Percentiles rank a stretch among this genome's conserved stretches.
Evolutionary conservation across 805 yeast genomes (phyloP).

Genomic region (Ogataea dorogensis): DNA sequence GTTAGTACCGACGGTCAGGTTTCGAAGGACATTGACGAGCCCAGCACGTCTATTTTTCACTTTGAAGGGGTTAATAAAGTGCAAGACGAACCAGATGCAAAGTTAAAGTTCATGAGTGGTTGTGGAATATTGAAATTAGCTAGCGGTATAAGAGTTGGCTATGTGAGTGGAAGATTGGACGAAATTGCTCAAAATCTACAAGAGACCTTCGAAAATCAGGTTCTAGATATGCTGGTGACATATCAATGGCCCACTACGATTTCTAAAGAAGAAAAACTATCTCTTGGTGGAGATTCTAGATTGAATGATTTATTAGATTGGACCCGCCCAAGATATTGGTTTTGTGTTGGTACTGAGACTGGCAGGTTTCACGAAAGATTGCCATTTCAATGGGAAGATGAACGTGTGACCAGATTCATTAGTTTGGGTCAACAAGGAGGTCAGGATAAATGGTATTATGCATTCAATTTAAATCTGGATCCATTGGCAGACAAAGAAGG

Average conservation of each 20-base stretch:
- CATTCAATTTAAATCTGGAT: slow-evolving; percentile 48
- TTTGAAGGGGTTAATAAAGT: slow-evolving; percentile 22
- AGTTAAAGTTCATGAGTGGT: slow-evolving; percentile 35
- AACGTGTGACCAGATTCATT: slow-evolving; percentile 56
- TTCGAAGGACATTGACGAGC: slow-evolving; percentile 12
- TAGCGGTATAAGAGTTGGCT: slow-evolving; percentile 49
- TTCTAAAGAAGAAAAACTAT: slow-evolving; percentile 42
- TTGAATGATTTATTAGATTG: slow-evolving; percentile 47
- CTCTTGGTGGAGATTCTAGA: slow-evolving; percentile 42
- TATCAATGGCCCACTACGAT: slow-evolving; percentile 60
- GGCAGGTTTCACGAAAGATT: slow-evolving; percentile 53
- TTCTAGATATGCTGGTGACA: slow-evolving; percentile 56
- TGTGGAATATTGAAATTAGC: slow-evolving; percentile 40
- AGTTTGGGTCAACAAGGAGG: slow-evolving; percentile 61
- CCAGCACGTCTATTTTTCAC: slow-evolving; percentile 28
- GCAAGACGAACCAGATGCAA: slow-evolving; percentile 15
- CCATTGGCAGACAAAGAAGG: slow-evolving; percentile 24
- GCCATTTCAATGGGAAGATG: slow-evolving; percentile 56
- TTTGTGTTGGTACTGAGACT: slow-evolving; percentile 50
- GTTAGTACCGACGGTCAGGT: slow-evolving; percentile 13
- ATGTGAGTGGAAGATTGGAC: slow-evolving; percentile 38
- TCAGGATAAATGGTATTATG: slow-evolving; percentile 70
- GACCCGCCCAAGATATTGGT: slow-evolving; percentile 64
- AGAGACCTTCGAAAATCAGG: slow-evolving; percentile 20
- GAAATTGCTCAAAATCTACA: slow-evolving; percentile 23